Base-by-base conservation (phyloP, 1,139 yeast species). In the Blastobotrys arbuscula region DNA sequence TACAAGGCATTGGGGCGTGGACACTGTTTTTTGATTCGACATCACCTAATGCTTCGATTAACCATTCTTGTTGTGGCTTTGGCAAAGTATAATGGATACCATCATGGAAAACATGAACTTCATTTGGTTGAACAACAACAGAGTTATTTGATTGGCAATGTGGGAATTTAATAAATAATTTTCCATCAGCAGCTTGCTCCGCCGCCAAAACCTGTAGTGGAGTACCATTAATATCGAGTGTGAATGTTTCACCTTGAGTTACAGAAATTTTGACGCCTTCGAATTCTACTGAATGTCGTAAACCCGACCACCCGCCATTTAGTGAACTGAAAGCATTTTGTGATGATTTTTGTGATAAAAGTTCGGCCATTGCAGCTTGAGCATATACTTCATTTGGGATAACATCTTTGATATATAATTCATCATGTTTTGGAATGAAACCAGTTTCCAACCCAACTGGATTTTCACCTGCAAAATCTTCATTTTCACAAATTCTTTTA, bases 1-100 rank as follows among this genome's bases (percentile, higher is more conserved):
- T 62, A 50, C 68, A 64, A 15, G 68, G 68, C 69, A 65, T 65
- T n/a, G 69, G 69, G 1, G 68, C 66, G 5, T 60, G 58, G 2
- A 65, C 67, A 28, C 62, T 55, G 52, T 64, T 58, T 38, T 56
- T 59, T n/a, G 53, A 52, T 39, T 58, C 65, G 44, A 52, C 54
- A 33, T 55, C 57, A 36, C 68, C 68, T 16, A 64, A 55, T 2
- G 68, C 66, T 35, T 55, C 53, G 19, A 57, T 50, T 20, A 64
- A 54, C 68, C 68, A 64, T 34, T 56, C 58, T 3, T 68, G 67
- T 30, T 54, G 55, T 12, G 64, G 62, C 46, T 54, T 57, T n/a
- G 42, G 50, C 37, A 65, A 46, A 4, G 63, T 55, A 53, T 58
- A 59, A 45, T 65, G 68, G 15, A 52, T 51, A 20, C 67, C 68